phyloP scores from a whole-genome alignment of 371 early-diverging fungal genomes.

The Batkoa obscura region DNA sequence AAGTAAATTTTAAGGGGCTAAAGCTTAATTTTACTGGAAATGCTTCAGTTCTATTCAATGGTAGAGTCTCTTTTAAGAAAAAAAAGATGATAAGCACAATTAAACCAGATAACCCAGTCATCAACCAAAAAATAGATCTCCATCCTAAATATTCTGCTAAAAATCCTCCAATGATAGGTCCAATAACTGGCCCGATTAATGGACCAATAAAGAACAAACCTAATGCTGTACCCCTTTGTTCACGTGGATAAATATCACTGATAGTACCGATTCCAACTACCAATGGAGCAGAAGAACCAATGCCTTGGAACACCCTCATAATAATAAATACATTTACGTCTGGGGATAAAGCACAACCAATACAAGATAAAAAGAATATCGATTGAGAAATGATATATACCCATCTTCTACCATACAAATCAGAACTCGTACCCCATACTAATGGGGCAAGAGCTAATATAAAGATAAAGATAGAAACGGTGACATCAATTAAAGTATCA shows the following conservation, averaged over 20 bases:
- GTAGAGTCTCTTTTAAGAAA: not conserved
- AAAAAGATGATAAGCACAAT: not conserved
- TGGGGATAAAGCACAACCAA: conserved; percentile 38
- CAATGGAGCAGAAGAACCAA: conserved; percentile 46
- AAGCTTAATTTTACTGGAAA: not conserved
- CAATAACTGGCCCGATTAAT: conserved; percentile 20
- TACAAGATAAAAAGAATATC: conserved; percentile 28
- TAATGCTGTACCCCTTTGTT: conserved; percentile 31
- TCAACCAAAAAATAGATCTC: conserved; percentile 41
- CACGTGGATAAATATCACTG: conserved; percentile 18
- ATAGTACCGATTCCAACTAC: conserved; percentile 55
- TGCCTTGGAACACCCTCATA: conserved; percentile 41
- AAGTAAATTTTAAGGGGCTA: not conserved
- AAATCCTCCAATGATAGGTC: conserved; percentile 22
- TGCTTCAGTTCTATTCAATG: not conserved
- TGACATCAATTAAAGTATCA: conserved; percentile 24
- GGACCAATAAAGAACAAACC: conserved; percentile 37
- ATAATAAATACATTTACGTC: conserved; percentile 26
- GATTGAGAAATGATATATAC: conserved; percentile 33
- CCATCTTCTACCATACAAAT: conserved; percentile 35
- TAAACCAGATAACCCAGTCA: conserved; percentile 15
- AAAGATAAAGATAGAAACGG: conserved; percentile 29
- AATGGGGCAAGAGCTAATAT: conserved; percentile 35
- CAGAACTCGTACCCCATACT: conserved; percentile 49
- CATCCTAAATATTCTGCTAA: conserved; percentile 31